Percentiles rank a stretch among this genome's conserved stretches.
These are phyloP conservation scores for Biscutella laevigata DNA, from an alignment of 441 rosid genomes.

Conservation along the genomic window DNA sequence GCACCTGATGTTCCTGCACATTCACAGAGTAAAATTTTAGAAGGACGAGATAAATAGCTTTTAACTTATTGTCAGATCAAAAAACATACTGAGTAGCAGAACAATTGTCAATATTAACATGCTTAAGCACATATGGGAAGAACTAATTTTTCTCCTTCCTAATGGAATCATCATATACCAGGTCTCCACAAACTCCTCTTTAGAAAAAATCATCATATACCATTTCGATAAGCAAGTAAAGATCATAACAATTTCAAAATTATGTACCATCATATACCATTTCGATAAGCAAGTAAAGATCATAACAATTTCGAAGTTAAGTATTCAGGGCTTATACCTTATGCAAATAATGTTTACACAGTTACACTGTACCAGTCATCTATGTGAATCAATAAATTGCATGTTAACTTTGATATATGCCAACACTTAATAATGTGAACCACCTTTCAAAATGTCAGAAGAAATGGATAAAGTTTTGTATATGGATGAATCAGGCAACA, in stretches of 20 bases:
- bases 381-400: too few relatives aligned
- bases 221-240: too few relatives aligned
- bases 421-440: background rate
- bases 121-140: background rate
- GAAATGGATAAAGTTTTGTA: background rate
- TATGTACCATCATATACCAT: too few relatives aligned
- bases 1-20: slow-evolving; percentile 3
- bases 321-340: too few relatives aligned
- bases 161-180: background rate
- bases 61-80: background rate
- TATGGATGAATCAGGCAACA: background rate
- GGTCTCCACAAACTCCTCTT: background rate
- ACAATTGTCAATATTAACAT: background rate
- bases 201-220: too few relatives aligned
- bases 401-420: background rate
- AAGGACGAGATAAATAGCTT: background rate
- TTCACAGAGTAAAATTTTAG: background rate
- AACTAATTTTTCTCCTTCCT: background rate
- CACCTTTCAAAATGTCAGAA: background rate
- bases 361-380: background rate
- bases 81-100: background rate
- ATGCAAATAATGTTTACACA: too few relatives aligned
- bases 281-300: too few relatives aligned
- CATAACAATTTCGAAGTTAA: too few relatives aligned
- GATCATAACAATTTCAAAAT: too few relatives aligned